Base-by-base conservation (phyloP, 2,329 filamentous ascomycete species). In the Albophoma yamanashiensis region DNA sequence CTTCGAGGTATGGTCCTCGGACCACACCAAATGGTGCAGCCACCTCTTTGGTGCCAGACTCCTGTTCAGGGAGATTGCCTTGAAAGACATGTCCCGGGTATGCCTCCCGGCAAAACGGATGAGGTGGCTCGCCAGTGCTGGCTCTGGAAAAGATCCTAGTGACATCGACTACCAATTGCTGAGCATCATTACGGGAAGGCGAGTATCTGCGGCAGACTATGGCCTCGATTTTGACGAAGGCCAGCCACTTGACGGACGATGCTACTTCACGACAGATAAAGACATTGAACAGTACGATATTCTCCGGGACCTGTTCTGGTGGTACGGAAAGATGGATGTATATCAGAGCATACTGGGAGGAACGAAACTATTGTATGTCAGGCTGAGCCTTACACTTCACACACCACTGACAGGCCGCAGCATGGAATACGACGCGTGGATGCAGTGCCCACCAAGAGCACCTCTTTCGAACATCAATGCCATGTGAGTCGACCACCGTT, bases 1-100 rank as follows among this genome's bases (percentile, higher is more conserved):
- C 71, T 97, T 96, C 68, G 94, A 97, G 71, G 90, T 97, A 22
- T 94, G 93, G 87, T 89, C 89, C 42, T 93, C 92, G 27, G 93
- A 99, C 65, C 93, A 97, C 67, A 86, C 89, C 59, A 96, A 96
- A 71, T 99, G 94, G 94, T 94, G 90, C 68, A 93, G 89, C 63
- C 94, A 97, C 74, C 78, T 97, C 43, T 85, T 90, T 56, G 94
- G 94, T 15, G 90, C 91, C 12, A 86, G 88, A 47, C 88, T 92
- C 63, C 80, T 97, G 38, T 81, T 97, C 34, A 83, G 84, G 58
- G 92, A 97, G 69, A 89, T 95, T 50, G 88, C 94, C 57, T 89
- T 92, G 62, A 81, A 82, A 12, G 81, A 84, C 1, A 88, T 92
- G 77, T 90, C 89, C 0, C 83, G 83, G 60, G 82, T 86, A 59